Base-by-base conservation (phyloP, 1,284 basidiomycete genomes). In the Hymenochaete sp. region DNA sequence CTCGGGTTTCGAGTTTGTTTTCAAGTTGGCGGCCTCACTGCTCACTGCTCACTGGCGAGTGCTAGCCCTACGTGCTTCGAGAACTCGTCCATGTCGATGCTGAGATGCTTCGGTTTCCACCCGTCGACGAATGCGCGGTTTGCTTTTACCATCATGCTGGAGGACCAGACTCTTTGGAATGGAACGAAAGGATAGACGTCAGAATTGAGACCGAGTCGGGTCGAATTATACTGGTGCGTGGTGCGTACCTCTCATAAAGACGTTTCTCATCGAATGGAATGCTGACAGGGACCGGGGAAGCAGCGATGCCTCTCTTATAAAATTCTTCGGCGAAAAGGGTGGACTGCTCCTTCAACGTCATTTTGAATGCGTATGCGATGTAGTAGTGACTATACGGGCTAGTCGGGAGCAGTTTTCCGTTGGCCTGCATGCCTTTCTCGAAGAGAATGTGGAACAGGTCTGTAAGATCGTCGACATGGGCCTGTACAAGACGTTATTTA, bases 41-140 rank as follows among this genome's bases (percentile, higher is more conserved):
- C 6, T 10, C 28, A 28, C 8, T 8, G n/a, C 6, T 14, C 22
- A 16, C 8, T 32, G 42, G 61, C 38, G 45, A 72, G 73, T 16
- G 60, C 57, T 27, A 72, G 72, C 44, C 70, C 62, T 38, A 64
- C 65, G 52, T 62, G 55, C 38, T 59, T 57, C 47, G 61, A 56
- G 14, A 54, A 40, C 43, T 52, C 49, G 21, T 31, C 40, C 8
- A 27, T n/a, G 9, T 29, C 16, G 24, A 26, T 7, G 8, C 8
- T 10, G 22, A 8, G 16, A 8, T 22, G 8, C 28, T 37, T 42
- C 8, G 40, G 40, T 19, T 14, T 19, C 40, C 40, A 42, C 16
- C 40, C 40, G 25, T 8, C 8, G n/a, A 6, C 11, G 7, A 14
- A 7, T 6, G 40, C 40, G n/a, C 26, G 24, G 11, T 42, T 7